Evolutionary conservation across 305 asterid genomes (phyloP).

Genomic region (Solanum aculeatissimum): DNA sequence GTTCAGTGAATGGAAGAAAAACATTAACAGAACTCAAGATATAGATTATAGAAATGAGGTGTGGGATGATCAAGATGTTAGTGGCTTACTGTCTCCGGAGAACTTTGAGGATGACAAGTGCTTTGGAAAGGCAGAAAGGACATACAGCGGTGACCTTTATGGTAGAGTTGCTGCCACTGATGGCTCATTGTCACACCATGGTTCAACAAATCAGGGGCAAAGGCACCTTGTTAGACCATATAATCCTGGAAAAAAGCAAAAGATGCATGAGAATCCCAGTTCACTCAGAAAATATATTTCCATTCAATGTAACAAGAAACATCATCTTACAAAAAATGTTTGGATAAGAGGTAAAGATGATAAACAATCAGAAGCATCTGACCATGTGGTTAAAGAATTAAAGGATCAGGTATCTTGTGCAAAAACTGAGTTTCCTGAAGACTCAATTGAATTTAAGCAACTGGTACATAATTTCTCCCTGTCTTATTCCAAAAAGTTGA

Average conservation of each 20-base stretch:
- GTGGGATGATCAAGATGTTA: conserved; percentile 6
- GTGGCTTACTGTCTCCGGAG: neutral
- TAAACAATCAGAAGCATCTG: conserved; percentile 1
- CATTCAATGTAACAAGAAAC: neutral
- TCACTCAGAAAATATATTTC: neutral
- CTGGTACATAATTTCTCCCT: conserved; percentile 11
- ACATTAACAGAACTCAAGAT: neutral
- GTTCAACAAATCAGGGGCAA: conserved; percentile 1
- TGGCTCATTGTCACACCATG: neutral
- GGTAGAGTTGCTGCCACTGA: conserved; percentile 7
- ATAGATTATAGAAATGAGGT: conserved; percentile 2
- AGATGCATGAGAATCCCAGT: neutral
- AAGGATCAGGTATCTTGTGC: conserved; percentile 3
- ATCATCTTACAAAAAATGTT: conserved; percentile 6
- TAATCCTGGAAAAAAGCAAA: conserved; percentile 6
- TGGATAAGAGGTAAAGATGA: conserved; percentile 14
- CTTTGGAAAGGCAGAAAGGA: neutral
- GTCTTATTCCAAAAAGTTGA: conserved; percentile 21
- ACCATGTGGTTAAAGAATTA: neutral
- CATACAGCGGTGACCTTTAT: neutral
- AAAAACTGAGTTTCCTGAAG: conserved; percentile 14
- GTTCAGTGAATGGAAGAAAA: neutral
- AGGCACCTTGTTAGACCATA: conserved; percentile 1
- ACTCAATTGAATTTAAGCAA: conserved; percentile 17
- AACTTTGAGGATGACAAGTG: neutral